phyloP scores from a whole-genome alignment of 2,329 filamentous ascomycete genomes.

The Triangularia verruculosa region DNA sequence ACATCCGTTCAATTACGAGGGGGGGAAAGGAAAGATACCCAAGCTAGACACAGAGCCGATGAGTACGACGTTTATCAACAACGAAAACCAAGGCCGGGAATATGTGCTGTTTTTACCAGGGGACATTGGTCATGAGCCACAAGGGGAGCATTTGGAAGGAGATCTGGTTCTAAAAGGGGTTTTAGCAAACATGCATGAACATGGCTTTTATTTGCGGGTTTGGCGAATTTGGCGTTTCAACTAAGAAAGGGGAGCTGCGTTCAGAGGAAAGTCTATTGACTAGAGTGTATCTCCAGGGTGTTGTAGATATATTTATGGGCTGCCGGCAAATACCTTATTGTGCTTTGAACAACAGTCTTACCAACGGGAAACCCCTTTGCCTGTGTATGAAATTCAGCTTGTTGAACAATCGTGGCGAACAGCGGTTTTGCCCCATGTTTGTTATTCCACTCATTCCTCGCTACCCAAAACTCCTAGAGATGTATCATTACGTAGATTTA shows the following conservation, averaged over 20 bases:
- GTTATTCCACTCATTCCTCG: not conserved
- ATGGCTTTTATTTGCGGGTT: not conserved
- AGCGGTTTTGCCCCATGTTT: not conserved
- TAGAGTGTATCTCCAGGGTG: not conserved
- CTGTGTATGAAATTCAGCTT: not conserved
- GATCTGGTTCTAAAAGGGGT: not conserved
- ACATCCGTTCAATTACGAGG: not conserved
- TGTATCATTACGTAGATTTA: slow-evolving; percentile 26
- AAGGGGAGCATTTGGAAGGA: not conserved
- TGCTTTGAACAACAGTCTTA: not conserved
- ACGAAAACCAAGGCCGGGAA: not conserved
- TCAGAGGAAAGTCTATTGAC: not conserved
- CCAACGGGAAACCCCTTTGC: not conserved
- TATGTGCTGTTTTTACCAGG: not conserved
- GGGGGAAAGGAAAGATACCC: slow-evolving; percentile 2
- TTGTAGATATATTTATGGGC: not conserved
- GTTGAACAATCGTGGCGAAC: not conserved
- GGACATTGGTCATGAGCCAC: not conserved
- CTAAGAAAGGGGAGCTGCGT: slow-evolving; percentile 1
- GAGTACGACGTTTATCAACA: slow-evolving; percentile 4
- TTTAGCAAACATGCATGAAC: not conserved
- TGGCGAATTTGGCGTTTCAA: slow-evolving; percentile 16
- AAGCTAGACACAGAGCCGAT: slow-evolving; percentile 1
- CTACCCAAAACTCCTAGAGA: not conserved
- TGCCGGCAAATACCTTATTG: not conserved